These are phyloP conservation scores for Vaccinium darrowii DNA, from an alignment of 148 eudicot genomes.

Conservation along the genomic window DNA sequence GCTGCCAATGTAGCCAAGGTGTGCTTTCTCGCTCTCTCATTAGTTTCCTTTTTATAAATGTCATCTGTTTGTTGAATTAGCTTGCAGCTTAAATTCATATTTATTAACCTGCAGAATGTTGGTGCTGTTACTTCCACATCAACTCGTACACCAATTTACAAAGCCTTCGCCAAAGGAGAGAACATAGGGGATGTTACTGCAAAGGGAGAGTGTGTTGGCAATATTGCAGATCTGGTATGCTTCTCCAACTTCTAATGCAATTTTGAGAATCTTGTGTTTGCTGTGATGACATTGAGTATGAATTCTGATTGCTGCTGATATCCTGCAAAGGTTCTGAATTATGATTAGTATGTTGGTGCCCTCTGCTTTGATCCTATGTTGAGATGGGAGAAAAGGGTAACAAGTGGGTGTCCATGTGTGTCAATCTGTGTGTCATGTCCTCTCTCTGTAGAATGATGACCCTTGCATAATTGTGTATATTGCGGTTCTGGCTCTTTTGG, in stretches of 20 bases:
- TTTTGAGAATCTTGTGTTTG: not conserved
- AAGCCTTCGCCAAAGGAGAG: constrained; percentile 97
- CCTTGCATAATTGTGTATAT: not conserved
- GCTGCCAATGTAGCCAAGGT: constrained; percentile 97
- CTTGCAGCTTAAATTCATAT: constrained; percentile 12
- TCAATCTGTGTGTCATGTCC: too few species aligned
- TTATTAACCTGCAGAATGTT: constrained; percentile 57
- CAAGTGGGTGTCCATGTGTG: not conserved
- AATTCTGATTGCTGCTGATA: not conserved
- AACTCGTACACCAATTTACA: constrained; percentile 95
- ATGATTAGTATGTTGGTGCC: not conserved
- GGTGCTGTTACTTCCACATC: constrained; percentile 98
- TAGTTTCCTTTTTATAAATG: not conserved
- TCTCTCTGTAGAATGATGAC: not conserved
- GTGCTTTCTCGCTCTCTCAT: not conserved
- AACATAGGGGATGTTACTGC: constrained; percentile 99
- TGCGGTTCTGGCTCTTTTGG: not conserved
- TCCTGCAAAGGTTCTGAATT: not conserved
- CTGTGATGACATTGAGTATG: not conserved
- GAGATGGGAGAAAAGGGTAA: constrained; percentile 4
- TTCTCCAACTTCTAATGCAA: not conserved
- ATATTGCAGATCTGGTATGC: constrained; percentile 93
- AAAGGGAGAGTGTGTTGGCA: constrained; percentile 97
- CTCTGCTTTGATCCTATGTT: not conserved
- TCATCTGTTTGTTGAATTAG: constrained; percentile 11